Percentiles rank a stretch among this genome's conserved stretches.
Conservation (phyloP, 345 rosid genomes). For the Orychophragmus violaceus region DNA sequence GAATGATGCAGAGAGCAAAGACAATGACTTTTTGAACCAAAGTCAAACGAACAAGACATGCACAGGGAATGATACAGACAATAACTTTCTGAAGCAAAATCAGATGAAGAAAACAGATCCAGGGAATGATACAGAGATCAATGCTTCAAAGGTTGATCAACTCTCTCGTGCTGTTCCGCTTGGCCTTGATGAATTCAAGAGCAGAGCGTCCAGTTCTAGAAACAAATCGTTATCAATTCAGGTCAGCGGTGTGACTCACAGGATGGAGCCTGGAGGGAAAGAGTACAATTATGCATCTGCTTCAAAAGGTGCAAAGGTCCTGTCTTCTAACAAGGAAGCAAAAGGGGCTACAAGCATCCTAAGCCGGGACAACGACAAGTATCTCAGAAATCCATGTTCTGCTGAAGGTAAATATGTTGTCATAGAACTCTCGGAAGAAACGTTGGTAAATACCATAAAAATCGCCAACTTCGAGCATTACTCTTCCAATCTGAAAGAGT, state of each 20-base stretch:
- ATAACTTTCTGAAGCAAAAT: neutral
- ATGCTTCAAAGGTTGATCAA: constrained; percentile 37
- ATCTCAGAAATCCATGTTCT: constrained; percentile 90
- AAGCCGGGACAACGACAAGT: constrained; percentile 79
- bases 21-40: neutral
- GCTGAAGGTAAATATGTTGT: constrained; percentile 80
- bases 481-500: constrained; percentile 78
- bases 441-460: constrained; percentile 69
- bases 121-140: constrained; percentile 26
- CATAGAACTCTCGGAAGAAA: constrained; percentile 93
- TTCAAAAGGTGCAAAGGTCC: constrained; percentile 83
- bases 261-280: constrained; percentile 87
- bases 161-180: constrained; percentile 53
- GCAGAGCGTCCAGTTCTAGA: constrained; percentile 57
- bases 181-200: constrained; percentile 93
- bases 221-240: constrained; percentile 58
- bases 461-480: constrained; percentile 92
- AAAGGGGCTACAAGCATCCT: constrained; percentile 82
- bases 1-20: constrained; percentile 11
- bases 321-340: constrained; percentile 84
- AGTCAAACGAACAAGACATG: neutral
- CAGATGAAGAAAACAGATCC: constrained; percentile 4
- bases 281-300: constrained; percentile 89
- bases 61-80: neutral
- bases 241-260: constrained; percentile 57